Base-by-base conservation (phyloP, 2,329 filamentous ascomycete genomes). In the Neospermospora avenae region DNA sequence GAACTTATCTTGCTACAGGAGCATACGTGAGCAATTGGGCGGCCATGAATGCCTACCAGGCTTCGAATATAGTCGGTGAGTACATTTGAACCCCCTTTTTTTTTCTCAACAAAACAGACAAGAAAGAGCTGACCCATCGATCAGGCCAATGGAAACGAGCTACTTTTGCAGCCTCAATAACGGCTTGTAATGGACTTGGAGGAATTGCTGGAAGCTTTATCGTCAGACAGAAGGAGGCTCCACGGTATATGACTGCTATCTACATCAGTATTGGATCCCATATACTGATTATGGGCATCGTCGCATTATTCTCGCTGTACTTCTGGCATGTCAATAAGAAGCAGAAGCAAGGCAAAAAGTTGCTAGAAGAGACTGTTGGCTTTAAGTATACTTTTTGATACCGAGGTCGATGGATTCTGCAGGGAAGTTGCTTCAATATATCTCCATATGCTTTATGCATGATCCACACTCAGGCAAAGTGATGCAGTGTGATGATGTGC, bases 131-230 rank as follows among this genome's bases (percentile, higher is more conserved):
- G n/a, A 45, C 20, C 13, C 41, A 14, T 39, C n/a, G n/a, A 48
- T 22, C 18, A 55, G 58, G 90, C 0, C 90, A 96, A 76, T 96
- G 91, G 89, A 96, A 93, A 77, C 84, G 91, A 57, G 90, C 90
- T 1, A 88, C 95, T 65, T 88, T 86, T 72, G 88, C 85, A 61
- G 89, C 90, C 2, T 87, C 86, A 0, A 81, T 93, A 10, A 89
- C 95, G 4, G 88, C 87, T 7, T 86, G 90, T 54, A 90, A 90
- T 13, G 90, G 90, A 1, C 77, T 96, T 18, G 91, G 91, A 39
- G 91, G 91, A 41, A 95, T 96, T 63, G 84, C 84, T 0, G 89
- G 89, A 1, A 85, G 82, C 68, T 89, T 84, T 68, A 87, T 89
- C 64, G 84, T 89, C 3, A 76, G 82, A 25, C 77, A 81, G 62